Evolutionary conservation across 192 early-diverging fungal species (phyloP).

Genomic region (Backusella westeae): DNA sequence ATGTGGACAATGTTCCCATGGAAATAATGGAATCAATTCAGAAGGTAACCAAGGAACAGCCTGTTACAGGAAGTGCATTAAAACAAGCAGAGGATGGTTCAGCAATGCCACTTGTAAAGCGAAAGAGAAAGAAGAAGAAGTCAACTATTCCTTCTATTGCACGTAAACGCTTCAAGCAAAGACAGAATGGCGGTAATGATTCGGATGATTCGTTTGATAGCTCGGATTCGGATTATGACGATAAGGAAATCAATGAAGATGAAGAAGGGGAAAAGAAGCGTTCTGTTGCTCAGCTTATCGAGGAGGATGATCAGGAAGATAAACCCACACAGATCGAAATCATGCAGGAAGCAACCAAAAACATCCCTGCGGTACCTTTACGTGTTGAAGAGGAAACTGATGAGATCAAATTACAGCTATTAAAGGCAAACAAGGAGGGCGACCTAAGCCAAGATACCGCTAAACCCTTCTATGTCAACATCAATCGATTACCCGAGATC

Average conservation of each 20-base stretch:
- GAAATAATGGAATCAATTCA: neutral
- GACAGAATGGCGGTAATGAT: constrained; percentile 23
- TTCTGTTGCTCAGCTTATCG: constrained; percentile 40
- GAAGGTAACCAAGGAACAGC: constrained; percentile 22
- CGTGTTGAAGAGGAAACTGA: constrained; percentile 31
- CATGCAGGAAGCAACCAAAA: constrained; percentile 31
- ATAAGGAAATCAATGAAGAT: neutral
- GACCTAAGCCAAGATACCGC: constrained; percentile 29
- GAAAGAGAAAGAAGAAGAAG: constrained; percentile 52
- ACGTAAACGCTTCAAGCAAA: constrained; percentile 28
- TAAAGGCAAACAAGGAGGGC: constrained; percentile 33
- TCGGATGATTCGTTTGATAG: constrained; percentile 71
- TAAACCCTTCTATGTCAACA: constrained; percentile 67
- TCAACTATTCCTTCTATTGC: constrained; percentile 38
- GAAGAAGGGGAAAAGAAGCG: constrained; percentile 33
- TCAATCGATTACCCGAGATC: constrained; percentile 73
- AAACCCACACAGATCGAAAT: constrained; percentile 29
- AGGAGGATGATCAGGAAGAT: constrained; percentile 22
- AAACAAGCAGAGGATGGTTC: constrained; percentile 40
- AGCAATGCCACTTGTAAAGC: constrained; percentile 39
- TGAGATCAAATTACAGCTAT: constrained; percentile 31
- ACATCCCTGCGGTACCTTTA: constrained; percentile 9
- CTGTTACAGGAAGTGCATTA: constrained; percentile 44
- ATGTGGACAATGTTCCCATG: constrained; percentile 16
- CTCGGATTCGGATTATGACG: constrained; percentile 63